These are phyloP conservation scores for Rauvolfia tetraphylla DNA, from an alignment of 257 asterid genomes.

Conservation along the genomic window DNA sequence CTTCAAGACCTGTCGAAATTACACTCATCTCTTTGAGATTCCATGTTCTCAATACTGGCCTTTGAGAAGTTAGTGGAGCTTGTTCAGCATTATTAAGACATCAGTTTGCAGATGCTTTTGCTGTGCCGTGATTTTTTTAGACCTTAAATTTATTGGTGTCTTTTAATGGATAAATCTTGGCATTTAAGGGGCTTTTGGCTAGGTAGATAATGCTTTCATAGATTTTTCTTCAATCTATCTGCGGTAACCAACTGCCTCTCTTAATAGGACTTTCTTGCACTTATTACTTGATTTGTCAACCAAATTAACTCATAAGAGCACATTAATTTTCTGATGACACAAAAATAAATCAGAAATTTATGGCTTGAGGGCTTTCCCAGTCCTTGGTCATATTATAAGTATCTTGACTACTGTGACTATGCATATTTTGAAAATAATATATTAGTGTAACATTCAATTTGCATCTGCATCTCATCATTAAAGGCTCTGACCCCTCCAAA, in stretches of 20 bases:
- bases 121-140: not conserved
- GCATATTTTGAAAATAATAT: not conserved
- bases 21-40: not conserved
- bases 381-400: not conserved
- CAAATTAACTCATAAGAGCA: not conserved
- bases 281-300: not conserved
- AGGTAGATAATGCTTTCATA: not conserved
- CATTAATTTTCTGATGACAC: not conserved
- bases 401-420: not conserved
- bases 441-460: too few relatives aligned
- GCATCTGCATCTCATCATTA: too few relatives aligned
- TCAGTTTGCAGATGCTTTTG: not conserved
- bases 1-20: conserved; percentile 2
- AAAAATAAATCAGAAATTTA: not conserved
- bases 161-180: not conserved
- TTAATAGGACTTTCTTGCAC: not conserved
- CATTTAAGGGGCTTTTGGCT: too few relatives aligned
- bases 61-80: not conserved
- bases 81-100: not conserved
- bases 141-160: not conserved
- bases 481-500: too few relatives aligned
- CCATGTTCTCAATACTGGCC: not conserved
- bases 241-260: not conserved
- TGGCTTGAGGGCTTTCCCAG: not conserved
- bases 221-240: conserved; percentile 1